Conservation (phyloP, 371 early-diverging fungal species). For the Mortierella sp. region DNA sequence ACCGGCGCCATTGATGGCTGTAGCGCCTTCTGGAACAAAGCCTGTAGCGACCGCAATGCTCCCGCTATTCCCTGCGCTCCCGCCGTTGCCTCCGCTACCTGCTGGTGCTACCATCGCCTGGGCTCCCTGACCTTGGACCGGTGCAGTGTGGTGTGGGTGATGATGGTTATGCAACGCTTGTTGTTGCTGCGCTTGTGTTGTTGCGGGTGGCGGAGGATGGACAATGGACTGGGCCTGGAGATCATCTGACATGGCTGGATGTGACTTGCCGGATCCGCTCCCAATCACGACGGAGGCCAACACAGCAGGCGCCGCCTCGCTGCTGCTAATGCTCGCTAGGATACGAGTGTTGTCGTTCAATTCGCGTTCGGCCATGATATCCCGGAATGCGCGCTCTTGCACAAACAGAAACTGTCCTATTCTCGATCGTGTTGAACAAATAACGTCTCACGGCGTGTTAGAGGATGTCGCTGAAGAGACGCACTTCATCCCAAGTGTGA, state of each 20-base stretch:
- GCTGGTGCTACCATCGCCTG: constrained; percentile 1
- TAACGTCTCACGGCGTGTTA: too few species aligned
- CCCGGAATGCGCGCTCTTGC: too few species aligned
- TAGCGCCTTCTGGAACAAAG: constrained; percentile 8
- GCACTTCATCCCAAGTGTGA: too few species aligned
- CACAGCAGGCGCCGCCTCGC: constrained; percentile 19
- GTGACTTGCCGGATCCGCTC: constrained; percentile 21
- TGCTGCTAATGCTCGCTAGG: constrained; percentile 35
- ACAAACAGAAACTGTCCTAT: too few species aligned
- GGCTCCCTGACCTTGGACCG: constrained; percentile 14
- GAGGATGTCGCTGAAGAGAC: too few species aligned
- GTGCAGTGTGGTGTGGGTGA: constrained; percentile 14
- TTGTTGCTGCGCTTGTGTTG: constrained; percentile 18
- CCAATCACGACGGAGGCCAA: constrained; percentile 21
- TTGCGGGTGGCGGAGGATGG: constrained; percentile 10
- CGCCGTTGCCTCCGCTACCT: not conserved
- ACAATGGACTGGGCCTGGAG: constrained; percentile 10
- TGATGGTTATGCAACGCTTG: constrained; percentile 16
- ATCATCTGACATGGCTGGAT: constrained; percentile 37
- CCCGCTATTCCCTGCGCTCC: too few species aligned
- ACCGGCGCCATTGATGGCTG: constrained; percentile 6
- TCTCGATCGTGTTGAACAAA: too few species aligned
- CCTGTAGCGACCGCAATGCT: not conserved
- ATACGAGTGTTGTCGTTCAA: constrained; percentile 35
- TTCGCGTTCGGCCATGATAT: constrained; percentile 32